Conservation (phyloP, 805 yeast genomes). For the Peterozyma xylosa region DNA sequence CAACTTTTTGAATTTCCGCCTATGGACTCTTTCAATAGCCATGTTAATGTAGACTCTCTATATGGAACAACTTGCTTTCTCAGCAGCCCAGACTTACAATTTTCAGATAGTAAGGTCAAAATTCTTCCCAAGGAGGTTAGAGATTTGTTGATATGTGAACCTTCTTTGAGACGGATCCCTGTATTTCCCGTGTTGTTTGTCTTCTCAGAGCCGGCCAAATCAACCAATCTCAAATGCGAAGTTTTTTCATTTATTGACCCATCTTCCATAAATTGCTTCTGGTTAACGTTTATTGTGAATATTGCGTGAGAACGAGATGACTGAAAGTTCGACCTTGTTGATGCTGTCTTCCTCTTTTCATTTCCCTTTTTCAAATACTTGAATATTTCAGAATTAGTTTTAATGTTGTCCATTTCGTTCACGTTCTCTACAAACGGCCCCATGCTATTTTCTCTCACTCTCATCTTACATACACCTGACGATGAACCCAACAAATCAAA, state of each 20-base stretch:
- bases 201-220: conserved; percentile 77
- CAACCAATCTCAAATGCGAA: conserved; percentile 64
- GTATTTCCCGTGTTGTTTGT: conserved; percentile 54
- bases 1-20: conserved; percentile 81
- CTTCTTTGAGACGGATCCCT: conserved; percentile 61
- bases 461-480: conserved; percentile 21
- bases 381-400: conserved; percentile 40
- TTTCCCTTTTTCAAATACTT: conserved; percentile 44
- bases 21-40: conserved; percentile 65
- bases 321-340: conserved; percentile 64
- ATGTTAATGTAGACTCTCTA: conserved; percentile 69
- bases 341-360: conserved; percentile 54
- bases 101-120: conserved; percentile 38
- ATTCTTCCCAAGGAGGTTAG: conserved; percentile 74
- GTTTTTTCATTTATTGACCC: conserved; percentile 38
- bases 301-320: conserved; percentile 83
- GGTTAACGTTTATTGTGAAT: conserved; percentile 53
- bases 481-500: conserved; percentile 43
- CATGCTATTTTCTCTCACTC: conserved; percentile 57
- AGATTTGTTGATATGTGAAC: conserved; percentile 70
- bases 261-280: conserved; percentile 36
- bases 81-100: conserved; percentile 14
- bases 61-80: conserved; percentile 47
- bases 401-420: conserved; percentile 37
- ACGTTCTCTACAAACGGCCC: conserved; percentile 73